Base-by-base conservation (phyloP, 2,329 filamentous ascomycete species). In the Diaporthe sp. region DNA sequence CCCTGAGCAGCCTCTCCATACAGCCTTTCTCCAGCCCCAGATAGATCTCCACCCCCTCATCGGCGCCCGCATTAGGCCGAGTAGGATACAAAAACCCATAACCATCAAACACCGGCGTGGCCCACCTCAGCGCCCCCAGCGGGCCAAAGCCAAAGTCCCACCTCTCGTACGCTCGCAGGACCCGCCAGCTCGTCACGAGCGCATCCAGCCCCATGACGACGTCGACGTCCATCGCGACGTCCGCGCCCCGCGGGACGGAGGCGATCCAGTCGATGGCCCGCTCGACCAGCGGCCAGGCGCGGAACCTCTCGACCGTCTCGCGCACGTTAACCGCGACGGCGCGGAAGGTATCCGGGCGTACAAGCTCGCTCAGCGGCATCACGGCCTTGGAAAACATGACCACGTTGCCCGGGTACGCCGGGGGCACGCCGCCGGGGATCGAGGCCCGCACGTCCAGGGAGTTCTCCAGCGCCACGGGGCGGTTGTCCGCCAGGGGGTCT, bases 1-100 rank as follows among this genome's bases (percentile, higher is more conserved):
- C 69, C 69, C 47, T 38, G 0, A 71, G 13, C 12, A 71, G 30
- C 45, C 55, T 71, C 22, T 52, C 40, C 69, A 71, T 71, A 19
- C 69, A 71, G 6, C n/a, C 55, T 10, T 60, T 71, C 28, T 71
- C 69, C 3, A 71, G n/a, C 3, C 69, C 69, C 40, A 71, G 13
- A 50, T 71, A 71, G 22, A 71, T 71, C 69, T 71, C 69, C 30
- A 71, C 40, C 4, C 69, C 69, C 22, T 71, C 69, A 22, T 71
- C 69, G 4, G 25, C n/a, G 15, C 47, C 10, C 7, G 55, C 52
- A 19, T 15, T 19, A 17, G 6, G 30, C 3, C 69, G 55, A 4
- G 50, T 58, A 38, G 69, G 69, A 52, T 71, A 71, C 30, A 71
- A 47, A 13, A 71, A 71, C 5, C 54, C 55, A 33, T 61, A 71